phyloP scores from a whole-genome alignment of 345 rosid genomes.

The Sisymbrium irio region DNA sequence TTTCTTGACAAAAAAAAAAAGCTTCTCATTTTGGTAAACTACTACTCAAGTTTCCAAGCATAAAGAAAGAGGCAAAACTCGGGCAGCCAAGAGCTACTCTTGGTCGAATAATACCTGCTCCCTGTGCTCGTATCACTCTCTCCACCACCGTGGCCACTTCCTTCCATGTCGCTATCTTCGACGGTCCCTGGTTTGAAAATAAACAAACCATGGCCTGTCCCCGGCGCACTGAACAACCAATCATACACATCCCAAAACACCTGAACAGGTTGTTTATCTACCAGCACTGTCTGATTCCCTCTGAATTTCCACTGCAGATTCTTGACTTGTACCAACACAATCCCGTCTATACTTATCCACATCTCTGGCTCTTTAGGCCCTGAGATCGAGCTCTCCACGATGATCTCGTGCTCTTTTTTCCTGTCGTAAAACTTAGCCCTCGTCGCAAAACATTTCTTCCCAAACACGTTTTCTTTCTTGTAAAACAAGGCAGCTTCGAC shows the following conservation, averaged over 20 bases:
- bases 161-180: conserved; percentile 28
- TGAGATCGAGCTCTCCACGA: conserved; percentile 61
- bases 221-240: conserved; percentile 71
- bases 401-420: conserved; percentile 71
- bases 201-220: conserved; percentile 74
- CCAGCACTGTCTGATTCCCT: conserved; percentile 77
- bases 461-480: conserved; percentile 89
- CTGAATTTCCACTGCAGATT: conserved; percentile 95
- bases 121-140: conserved; percentile 55
- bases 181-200: conserved; percentile 61
- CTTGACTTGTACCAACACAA: conserved; percentile 64
- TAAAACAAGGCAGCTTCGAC: conserved; percentile 56
- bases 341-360: conserved; percentile 95
- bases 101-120: conserved; percentile 51
- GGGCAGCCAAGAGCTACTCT: conserved; percentile 34
- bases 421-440: conserved; percentile 66
- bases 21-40: conserved; percentile 3
- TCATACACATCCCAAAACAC: conserved; percentile 96
- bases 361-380: conserved; percentile 78
- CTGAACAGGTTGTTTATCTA: conserved; percentile 75
- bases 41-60: conserved; percentile 45
- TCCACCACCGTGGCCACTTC: conserved; percentile 41
- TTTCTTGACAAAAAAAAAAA: not conserved
- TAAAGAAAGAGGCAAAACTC: conserved; percentile 81
- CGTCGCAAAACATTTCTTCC: conserved; percentile 67